These are phyloP conservation scores for Aspergillus vadensis DNA, from an alignment of 2,329 filamentous ascomycete species.

Conservation along the genomic window DNA sequence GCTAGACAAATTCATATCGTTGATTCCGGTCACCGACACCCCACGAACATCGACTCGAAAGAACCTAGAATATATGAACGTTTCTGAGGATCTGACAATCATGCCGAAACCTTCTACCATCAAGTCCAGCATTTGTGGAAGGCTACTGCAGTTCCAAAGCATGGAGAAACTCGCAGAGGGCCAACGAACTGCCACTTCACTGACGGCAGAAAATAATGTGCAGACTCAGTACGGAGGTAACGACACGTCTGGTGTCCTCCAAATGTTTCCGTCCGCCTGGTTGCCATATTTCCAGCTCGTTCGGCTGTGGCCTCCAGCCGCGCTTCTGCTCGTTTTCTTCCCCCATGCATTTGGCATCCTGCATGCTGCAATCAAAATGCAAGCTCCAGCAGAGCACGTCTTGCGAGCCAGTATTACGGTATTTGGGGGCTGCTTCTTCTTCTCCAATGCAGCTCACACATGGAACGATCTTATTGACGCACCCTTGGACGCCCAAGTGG, in stretches of 20 bases:
- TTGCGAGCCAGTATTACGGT: constrained; percentile 1
- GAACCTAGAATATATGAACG: too few species aligned
- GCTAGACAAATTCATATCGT: too few species aligned
- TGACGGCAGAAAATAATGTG: neutral
- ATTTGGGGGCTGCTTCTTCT: constrained; percentile 68
- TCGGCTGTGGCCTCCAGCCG: constrained; percentile 77
- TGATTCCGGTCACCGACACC: too few species aligned
- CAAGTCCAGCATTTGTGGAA: too few species aligned
- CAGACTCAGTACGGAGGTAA: constrained; percentile 4
- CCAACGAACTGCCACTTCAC: too few species aligned
- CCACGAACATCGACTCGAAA: too few species aligned
- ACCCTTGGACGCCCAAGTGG: constrained; percentile 78
- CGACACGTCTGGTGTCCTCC: neutral
- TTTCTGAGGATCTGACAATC: too few species aligned
- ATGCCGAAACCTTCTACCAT: too few species aligned
- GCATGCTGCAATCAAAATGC: constrained; percentile 45
- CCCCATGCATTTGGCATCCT: constrained; percentile 85
- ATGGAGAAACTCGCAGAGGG: too few species aligned
- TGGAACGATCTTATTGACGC: constrained; percentile 93
- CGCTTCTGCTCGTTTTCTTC: constrained; percentile 83
- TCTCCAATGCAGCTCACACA: constrained; percentile 71
- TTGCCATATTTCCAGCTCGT: constrained; percentile 39
- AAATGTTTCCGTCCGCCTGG: neutral
- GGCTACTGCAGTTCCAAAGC: too few species aligned
- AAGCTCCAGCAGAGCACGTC: constrained; percentile 63